These are phyloP conservation scores for Wickerhamiella vanderwaltii DNA, from an alignment of 805 yeast genomes.

Conservation along the genomic window DNA sequence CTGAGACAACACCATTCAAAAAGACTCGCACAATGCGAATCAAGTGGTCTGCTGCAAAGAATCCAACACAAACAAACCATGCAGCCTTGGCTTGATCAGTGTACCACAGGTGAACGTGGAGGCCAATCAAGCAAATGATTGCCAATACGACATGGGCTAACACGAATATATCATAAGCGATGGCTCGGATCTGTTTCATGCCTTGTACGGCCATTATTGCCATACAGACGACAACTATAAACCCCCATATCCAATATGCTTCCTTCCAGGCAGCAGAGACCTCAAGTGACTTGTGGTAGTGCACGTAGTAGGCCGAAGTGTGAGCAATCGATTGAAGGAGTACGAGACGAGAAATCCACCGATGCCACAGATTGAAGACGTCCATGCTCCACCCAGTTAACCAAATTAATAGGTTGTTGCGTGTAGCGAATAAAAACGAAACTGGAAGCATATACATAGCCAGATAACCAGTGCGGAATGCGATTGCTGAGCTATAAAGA, in stretches of 20 bases:
- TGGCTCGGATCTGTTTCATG: slow-evolving; percentile 43
- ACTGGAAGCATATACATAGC: slow-evolving; percentile 34
- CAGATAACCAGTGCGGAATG: slow-evolving; percentile 28
- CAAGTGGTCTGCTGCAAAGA: slow-evolving; percentile 59
- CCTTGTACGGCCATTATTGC: slow-evolving; percentile 31
- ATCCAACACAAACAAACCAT: slow-evolving; percentile 41
- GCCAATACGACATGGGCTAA: slow-evolving; percentile 46
- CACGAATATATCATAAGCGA: slow-evolving; percentile 46
- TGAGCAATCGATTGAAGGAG: slow-evolving; percentile 41
- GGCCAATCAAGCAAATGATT: slow-evolving; percentile 39
- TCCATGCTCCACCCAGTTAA: slow-evolving; percentile 45
- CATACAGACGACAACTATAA: slow-evolving; percentile 20
- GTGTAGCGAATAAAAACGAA: slow-evolving; percentile 53
- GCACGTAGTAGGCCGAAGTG: slow-evolving; percentile 39
- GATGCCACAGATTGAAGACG: slow-evolving; percentile 47
- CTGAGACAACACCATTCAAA: background rate
- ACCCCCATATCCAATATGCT: slow-evolving; percentile 23
- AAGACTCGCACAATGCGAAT: slow-evolving; percentile 41
- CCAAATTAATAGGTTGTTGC: slow-evolving; percentile 50
- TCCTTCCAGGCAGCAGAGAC: slow-evolving; percentile 13
- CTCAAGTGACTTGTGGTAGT: slow-evolving; percentile 16
- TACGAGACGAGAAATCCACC: slow-evolving; percentile 45
- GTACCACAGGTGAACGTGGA: slow-evolving; percentile 42
- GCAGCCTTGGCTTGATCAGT: slow-evolving; percentile 37
- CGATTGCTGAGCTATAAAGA: slow-evolving; percentile 17